Conservation (phyloP, 1,284 basidiomycete species). For the Malassezia sympodialis region DNA sequence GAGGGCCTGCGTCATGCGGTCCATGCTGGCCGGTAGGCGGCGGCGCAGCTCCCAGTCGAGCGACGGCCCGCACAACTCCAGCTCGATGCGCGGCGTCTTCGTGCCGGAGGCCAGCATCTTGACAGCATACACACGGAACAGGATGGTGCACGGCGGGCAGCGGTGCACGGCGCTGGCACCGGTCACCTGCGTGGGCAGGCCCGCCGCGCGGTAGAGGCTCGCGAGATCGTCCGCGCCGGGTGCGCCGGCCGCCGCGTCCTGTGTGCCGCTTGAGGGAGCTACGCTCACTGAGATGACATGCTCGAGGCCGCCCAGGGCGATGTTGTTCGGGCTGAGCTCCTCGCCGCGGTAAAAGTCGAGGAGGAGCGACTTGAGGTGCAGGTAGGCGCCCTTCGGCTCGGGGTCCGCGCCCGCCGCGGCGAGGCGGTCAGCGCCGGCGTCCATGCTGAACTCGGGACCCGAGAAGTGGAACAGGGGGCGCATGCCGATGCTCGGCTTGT, state of each 20-base stretch:
- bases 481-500: constrained; percentile 79
- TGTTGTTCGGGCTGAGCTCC: constrained; percentile 62
- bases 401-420: constrained; percentile 23
- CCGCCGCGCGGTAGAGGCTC: constrained; percentile 34
- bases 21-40: constrained; percentile 63
- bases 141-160: constrained; percentile 54
- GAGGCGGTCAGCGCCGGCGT: constrained; percentile 24
- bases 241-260: background rate
- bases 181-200: constrained; percentile 26
- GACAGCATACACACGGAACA: constrained; percentile 77
- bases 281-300: constrained; percentile 62
- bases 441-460: constrained; percentile 50
- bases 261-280: constrained; percentile 16
- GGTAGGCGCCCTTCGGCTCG: constrained; percentile 30
- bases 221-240: constrained; percentile 15
- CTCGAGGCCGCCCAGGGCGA: constrained; percentile 72
- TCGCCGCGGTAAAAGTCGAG: constrained; percentile 73
- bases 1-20: constrained; percentile 69
- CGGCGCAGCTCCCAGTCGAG: constrained; percentile 74
- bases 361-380: constrained; percentile 71
- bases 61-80: constrained; percentile 80
- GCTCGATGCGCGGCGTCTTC: constrained; percentile 54
- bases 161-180: constrained; percentile 55
- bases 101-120: constrained; percentile 59
- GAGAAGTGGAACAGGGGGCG: constrained; percentile 91